phyloP scores from a whole-genome alignment of 768 basidiomycete species.

The Sutorius australiensis region DNA sequence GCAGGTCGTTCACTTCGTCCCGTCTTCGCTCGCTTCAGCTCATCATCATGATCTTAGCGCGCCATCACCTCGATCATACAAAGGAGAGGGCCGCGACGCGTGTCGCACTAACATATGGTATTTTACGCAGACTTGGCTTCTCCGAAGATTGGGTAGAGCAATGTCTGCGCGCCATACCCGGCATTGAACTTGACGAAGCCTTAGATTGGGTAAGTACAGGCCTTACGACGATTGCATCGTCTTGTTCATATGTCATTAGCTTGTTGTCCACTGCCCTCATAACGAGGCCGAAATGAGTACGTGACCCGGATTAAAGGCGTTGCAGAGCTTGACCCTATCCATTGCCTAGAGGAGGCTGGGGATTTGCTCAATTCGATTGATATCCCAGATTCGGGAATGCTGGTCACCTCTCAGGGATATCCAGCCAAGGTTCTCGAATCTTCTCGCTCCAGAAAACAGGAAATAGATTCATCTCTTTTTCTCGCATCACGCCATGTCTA shows the following conservation, averaged over 20 bases:
- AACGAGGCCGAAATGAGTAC: slow-evolving; percentile 48
- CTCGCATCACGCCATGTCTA: slow-evolving; percentile 28
- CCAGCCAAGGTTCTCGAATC: neutral
- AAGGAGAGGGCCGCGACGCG: slow-evolving; percentile 70
- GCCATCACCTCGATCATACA: slow-evolving; percentile 41
- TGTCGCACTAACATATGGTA: slow-evolving; percentile 78
- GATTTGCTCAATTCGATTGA: slow-evolving; percentile 6
- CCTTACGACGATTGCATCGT: neutral
- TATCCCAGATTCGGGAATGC: slow-evolving; percentile 2
- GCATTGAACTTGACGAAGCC: slow-evolving; percentile 81
- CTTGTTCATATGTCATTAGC: slow-evolving; percentile 38
- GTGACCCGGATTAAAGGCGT: slow-evolving; percentile 3
- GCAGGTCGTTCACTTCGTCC: slow-evolving; percentile 21
- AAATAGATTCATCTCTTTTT: slow-evolving; percentile 40
- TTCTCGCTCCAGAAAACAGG: slow-evolving; percentile 27
- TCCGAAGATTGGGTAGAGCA: slow-evolving; percentile 61
- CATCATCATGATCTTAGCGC: slow-evolving; percentile 4
- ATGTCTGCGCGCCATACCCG: slow-evolving; percentile 61
- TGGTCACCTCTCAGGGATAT: neutral
- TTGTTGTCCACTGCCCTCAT: slow-evolving; percentile 60
- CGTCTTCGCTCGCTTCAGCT: neutral
- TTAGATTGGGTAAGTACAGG: slow-evolving; percentile 75
- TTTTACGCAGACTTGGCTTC: slow-evolving; percentile 76
- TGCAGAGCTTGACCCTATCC: slow-evolving; percentile 1
- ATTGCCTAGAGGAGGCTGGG: slow-evolving; percentile 11